Evolutionary conservation across 768 basidiomycete genomes (phyloP).

Genomic region (Termitomyces heimii): DNA sequence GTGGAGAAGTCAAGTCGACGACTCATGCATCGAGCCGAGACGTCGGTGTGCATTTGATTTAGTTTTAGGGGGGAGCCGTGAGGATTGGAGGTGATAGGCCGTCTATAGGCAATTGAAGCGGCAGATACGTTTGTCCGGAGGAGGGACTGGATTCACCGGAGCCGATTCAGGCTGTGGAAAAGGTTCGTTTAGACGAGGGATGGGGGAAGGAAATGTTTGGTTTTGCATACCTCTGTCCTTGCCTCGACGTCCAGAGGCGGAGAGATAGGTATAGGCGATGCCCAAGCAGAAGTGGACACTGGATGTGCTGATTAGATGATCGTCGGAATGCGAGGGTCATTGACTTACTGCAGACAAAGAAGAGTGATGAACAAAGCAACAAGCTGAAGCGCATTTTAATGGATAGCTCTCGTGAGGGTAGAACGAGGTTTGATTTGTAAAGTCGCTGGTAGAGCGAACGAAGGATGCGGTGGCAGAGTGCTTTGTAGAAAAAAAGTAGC

Average conservation of each 20-base stretch:
- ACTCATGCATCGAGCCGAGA: slow-evolving; percentile 7
- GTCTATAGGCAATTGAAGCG: slow-evolving; percentile 7
- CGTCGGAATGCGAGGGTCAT: neutral
- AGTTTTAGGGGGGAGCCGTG: too few species aligned
- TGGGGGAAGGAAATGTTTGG: neutral
- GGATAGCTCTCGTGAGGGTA: neutral
- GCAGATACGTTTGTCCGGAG: slow-evolving; percentile 7
- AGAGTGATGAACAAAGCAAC: slow-evolving; percentile 4
- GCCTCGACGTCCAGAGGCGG: slow-evolving; percentile 15
- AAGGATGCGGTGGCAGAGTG: too few species aligned
- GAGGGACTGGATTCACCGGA: neutral
- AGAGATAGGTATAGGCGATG: slow-evolving; percentile 11
- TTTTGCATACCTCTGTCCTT: slow-evolving; percentile 3
- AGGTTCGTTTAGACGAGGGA: neutral
- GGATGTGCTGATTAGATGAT: neutral
- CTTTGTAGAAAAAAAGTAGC: neutral
- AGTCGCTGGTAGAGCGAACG: neutral
- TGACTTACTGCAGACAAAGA: slow-evolving; percentile 14
- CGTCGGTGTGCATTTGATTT: neutral
- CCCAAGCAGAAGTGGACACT: slow-evolving; percentile 10
- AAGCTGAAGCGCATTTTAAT: slow-evolving; percentile 7
- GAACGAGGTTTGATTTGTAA: neutral
- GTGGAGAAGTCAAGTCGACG: neutral
- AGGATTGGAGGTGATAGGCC: neutral
- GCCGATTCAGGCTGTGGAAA: neutral